Percentiles rank a stretch among this genome's conserved stretches.
These are phyloP conservation scores for Xylariaceae sp. DNA, from an alignment of 2,329 filamentous ascomycete species.

Conservation along the genomic window DNA sequence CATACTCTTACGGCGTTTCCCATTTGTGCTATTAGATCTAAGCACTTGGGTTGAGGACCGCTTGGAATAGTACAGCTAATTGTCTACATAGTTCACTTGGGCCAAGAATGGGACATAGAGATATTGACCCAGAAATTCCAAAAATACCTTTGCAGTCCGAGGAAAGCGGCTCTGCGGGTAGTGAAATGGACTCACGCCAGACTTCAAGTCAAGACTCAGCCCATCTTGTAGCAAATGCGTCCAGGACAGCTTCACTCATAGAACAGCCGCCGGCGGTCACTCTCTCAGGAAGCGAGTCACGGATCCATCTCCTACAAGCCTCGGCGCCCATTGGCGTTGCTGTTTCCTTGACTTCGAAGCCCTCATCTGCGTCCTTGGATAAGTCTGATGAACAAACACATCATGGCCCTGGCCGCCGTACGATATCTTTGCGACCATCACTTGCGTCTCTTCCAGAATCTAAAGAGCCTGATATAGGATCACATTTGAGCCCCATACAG, in stretches of 20 bases:
- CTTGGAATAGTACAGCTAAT: too few species aligned
- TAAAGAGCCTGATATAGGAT: constrained; percentile 9
- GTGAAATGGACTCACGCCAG: too few species aligned
- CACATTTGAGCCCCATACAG: constrained; percentile 20
- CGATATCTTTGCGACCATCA: constrained; percentile 23
- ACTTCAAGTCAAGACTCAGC: too few species aligned
- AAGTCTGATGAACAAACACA: constrained; percentile 3
- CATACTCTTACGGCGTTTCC: too few species aligned
- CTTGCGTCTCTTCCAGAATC: constrained; percentile 22
- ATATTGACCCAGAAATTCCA: too few species aligned
- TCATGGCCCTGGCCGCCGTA: constrained; percentile 8
- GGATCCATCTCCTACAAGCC: constrained; percentile 20
- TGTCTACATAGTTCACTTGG: too few species aligned
- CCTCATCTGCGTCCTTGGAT: constrained; percentile 18
- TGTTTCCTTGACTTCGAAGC: constrained; percentile 22
- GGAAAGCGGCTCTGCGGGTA: too few species aligned
- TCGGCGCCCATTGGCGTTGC: constrained; percentile 22
- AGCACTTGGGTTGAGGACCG: too few species aligned
- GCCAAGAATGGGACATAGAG: too few species aligned
- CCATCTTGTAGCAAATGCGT: too few species aligned
- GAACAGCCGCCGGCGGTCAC: constrained; percentile 16
- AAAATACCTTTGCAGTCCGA: too few species aligned
- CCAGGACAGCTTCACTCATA: constrained; percentile 11
- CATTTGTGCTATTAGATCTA: too few species aligned
- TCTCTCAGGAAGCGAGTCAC: constrained; percentile 16